phyloP scores from a whole-genome alignment of 331 rosid species.

The Telfairia occidentalis region DNA sequence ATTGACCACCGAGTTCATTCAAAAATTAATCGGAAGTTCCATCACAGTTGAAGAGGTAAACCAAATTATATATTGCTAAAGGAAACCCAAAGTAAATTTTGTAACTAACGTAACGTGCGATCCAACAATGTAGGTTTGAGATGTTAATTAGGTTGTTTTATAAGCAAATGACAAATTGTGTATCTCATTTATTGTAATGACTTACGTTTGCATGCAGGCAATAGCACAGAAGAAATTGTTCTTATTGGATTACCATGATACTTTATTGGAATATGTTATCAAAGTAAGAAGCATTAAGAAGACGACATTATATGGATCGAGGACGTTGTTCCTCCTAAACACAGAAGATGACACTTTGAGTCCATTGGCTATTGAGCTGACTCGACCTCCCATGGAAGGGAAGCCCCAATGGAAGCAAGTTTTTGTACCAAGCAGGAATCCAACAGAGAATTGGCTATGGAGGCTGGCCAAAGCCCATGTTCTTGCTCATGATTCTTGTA shows the following conservation, averaged over 20 bases:
- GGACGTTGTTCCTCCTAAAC: slow-evolving; percentile 32
- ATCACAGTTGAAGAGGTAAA: background rate
- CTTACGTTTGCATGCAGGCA: too few species aligned
- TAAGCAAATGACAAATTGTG: too few species aligned
- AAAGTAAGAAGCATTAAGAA: background rate
- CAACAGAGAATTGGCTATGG: slow-evolving; percentile 42
- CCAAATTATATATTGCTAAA: too few species aligned
- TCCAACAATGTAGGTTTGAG: too few species aligned
- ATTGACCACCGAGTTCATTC: background rate
- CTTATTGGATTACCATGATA: background rate
- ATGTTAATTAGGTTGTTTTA: too few species aligned
- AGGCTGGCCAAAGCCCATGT: slow-evolving; percentile 45
- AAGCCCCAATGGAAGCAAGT: slow-evolving; percentile 28
- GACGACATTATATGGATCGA: slow-evolving; percentile 31
- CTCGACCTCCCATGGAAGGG: slow-evolving; percentile 20
- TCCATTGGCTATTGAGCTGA: slow-evolving; percentile 43
- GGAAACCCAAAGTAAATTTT: too few species aligned
- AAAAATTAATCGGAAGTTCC: background rate
- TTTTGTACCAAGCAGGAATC: slow-evolving; percentile 17
- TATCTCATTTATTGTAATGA: too few species aligned
- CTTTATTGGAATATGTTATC: background rate
- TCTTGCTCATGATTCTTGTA: slow-evolving; percentile 35
- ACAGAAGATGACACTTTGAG: slow-evolving; percentile 27
- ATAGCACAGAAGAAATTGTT: background rate
- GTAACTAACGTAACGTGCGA: too few species aligned